Evolutionary conservation across 208 protist genomes (phyloP).

Genomic region (Crithidia thermophila): DNA sequence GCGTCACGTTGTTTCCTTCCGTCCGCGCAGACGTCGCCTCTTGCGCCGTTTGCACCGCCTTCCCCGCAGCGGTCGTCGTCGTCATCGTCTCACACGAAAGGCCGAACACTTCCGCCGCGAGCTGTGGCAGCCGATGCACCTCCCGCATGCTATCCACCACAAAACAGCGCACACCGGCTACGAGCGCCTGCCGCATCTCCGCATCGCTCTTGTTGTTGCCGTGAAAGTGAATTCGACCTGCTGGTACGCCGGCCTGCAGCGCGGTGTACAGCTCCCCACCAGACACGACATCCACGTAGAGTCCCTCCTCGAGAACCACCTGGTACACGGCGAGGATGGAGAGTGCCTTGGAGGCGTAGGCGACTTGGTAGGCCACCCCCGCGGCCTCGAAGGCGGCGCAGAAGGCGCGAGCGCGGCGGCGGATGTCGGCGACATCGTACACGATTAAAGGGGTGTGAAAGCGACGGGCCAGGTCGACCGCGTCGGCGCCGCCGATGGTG

Average conservation of each 20-base stretch:
- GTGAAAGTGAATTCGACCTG: constrained; percentile 13
- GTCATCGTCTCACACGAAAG: neutral
- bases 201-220: constrained; percentile 23
- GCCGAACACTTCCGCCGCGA: constrained; percentile 1
- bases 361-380: constrained; percentile 8
- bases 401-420: constrained; percentile 1
- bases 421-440: constrained; percentile 14
- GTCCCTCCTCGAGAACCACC: constrained; percentile 2
- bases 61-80: neutral
- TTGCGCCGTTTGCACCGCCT: neutral
- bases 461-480: neutral
- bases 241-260: constrained; percentile 6
- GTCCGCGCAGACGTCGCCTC: too few relatives aligned
- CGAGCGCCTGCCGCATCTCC: constrained; percentile 4
- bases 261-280: constrained; percentile 17
- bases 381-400: constrained; percentile 3
- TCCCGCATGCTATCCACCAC: constrained; percentile 20
- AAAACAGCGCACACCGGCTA: constrained; percentile 6
- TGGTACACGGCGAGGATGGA: constrained; percentile 13
- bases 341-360: constrained; percentile 22
- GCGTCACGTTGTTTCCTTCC: too few relatives aligned
- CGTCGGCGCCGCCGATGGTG: constrained; percentile 2
- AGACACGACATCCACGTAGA: constrained; percentile 9
- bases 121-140: constrained; percentile 6
- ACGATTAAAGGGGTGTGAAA: constrained; percentile 12